Conservation (phyloP, 352 stramenopile genomes). For the Pseudoperonospora humuli region DNA sequence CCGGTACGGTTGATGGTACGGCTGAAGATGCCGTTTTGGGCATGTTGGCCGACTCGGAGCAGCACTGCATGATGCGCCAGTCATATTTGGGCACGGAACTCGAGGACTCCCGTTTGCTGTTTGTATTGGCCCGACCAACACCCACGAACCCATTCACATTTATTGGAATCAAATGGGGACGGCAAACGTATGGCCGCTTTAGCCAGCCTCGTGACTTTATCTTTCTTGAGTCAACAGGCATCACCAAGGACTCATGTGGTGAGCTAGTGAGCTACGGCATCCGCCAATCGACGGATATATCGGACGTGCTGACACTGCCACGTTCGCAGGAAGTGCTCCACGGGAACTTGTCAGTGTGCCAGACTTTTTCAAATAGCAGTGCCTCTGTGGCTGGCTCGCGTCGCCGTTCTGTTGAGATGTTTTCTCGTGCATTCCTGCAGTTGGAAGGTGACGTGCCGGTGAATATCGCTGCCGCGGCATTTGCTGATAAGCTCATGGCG, state of each 20-base stretch:
- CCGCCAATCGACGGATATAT: constrained; percentile 24
- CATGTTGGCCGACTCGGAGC: constrained; percentile 33
- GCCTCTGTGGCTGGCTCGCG: constrained; percentile 11
- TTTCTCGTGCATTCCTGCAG: constrained; percentile 33
- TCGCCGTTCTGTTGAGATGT: constrained; percentile 33
- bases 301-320: constrained; percentile 25
- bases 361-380: constrained; percentile 27
- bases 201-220: constrained; percentile 36
- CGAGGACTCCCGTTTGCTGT: constrained; percentile 30
- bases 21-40: constrained; percentile 39
- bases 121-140: constrained; percentile 25
- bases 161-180: constrained; percentile 39
- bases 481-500: constrained; percentile 29
- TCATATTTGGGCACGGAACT: constrained; percentile 32
- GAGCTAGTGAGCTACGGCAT: constrained; percentile 28
- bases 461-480: constrained; percentile 22
- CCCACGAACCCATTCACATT: constrained; percentile 37
- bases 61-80: constrained; percentile 30
- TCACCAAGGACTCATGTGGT: constrained; percentile 25
- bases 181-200: constrained; percentile 31
- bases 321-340: constrained; percentile 22
- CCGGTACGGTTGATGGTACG: constrained; percentile 29
- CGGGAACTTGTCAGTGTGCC: constrained; percentile 28
- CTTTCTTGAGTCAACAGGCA: constrained; percentile 38
- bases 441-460: constrained; percentile 27